Percentiles rank a stretch among this genome's conserved stretches.
phyloP scores from a whole-genome alignment of 1,139 yeast species.

The Saccharomyces hybrid region DNA sequence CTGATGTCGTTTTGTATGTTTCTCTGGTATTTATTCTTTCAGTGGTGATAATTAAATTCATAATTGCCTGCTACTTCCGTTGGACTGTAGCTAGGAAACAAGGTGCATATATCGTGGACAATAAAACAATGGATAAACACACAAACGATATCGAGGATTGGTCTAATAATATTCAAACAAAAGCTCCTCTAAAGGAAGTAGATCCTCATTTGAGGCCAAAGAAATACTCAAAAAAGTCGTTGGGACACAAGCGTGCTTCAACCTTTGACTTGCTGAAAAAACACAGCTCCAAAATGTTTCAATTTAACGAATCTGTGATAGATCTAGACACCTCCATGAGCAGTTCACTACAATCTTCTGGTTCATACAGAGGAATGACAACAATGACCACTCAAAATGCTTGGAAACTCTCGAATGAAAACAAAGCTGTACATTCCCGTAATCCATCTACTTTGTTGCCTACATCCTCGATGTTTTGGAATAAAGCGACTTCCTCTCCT shows the following conservation, averaged over 20 bases:
- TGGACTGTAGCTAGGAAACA: conserved; percentile 75
- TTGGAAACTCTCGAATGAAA: conserved; percentile 9
- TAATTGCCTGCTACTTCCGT: conserved; percentile 81
- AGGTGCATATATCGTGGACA: conserved; percentile 63
- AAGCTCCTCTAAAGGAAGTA: conserved; percentile 51
- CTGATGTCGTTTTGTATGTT: conserved; percentile 68
- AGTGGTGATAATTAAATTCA: conserved; percentile 66
- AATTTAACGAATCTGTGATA: conserved; percentile 11
- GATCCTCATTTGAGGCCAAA: conserved; percentile 34
- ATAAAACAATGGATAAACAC: conserved; percentile 46
- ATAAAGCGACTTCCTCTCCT: conserved; percentile 3
- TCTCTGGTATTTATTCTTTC: conserved; percentile 81
- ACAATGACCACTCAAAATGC: conserved; percentile 34
- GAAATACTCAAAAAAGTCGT: conserved; percentile 11
- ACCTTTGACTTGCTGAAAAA: conserved; percentile 24
- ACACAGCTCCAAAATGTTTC: conserved; percentile 20
- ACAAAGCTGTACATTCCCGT: conserved; percentile 9
- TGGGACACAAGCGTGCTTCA: conserved; percentile 8
- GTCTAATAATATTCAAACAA: conserved; percentile 51
- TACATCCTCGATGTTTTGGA: conserved; percentile 9
- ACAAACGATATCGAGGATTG: conserved; percentile 66
- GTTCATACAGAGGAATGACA: conserved; percentile 25
- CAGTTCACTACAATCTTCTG: conserved; percentile 6
- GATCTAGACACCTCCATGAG: conserved; percentile 1
- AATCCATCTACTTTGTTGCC: conserved; percentile 6